Conservation (phyloP, 352 stramenopile genomes). For the Phytopythium delawarense region DNA sequence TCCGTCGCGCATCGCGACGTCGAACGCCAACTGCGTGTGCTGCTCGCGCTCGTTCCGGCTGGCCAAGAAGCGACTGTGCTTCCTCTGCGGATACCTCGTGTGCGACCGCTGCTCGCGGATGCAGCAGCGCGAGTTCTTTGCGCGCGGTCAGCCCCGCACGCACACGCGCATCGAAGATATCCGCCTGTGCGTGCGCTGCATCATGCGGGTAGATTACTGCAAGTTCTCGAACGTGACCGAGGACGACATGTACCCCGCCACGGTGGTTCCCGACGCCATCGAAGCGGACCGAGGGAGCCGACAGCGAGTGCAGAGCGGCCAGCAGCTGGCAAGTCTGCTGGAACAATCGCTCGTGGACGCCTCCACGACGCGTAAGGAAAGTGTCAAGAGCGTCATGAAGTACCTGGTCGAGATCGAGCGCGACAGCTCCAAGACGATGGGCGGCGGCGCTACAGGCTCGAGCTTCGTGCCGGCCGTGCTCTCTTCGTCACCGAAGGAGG, state of each 20-base stretch:
- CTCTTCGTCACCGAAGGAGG: neutral
- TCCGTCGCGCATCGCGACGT: constrained; percentile 22
- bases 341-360: constrained; percentile 28
- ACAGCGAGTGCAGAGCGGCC: constrained; percentile 8
- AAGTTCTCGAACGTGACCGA: constrained; percentile 33
- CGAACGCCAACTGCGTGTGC: constrained; percentile 32
- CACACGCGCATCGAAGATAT: constrained; percentile 33
- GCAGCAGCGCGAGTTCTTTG: constrained; percentile 34
- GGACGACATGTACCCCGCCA: constrained; percentile 25
- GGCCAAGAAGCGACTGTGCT: constrained; percentile 31
- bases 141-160: constrained; percentile 17
- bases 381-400: constrained; percentile 39
- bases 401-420: constrained; percentile 39
- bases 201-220: constrained; percentile 39
- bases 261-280: constrained; percentile 20
- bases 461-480: constrained; percentile 3
- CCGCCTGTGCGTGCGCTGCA: constrained; percentile 37
- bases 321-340: constrained; percentile 17
- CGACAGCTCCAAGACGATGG: neutral
- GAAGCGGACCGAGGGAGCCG: neutral
- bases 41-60: constrained; percentile 35
- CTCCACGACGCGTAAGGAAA: constrained; percentile 18
- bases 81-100: constrained; percentile 46
- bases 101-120: constrained; percentile 41
- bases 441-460: neutral